These are phyloP conservation scores for Hypoxylon sp. DNA, from an alignment of 2,329 filamentous ascomycete species.

Conservation along the genomic window DNA sequence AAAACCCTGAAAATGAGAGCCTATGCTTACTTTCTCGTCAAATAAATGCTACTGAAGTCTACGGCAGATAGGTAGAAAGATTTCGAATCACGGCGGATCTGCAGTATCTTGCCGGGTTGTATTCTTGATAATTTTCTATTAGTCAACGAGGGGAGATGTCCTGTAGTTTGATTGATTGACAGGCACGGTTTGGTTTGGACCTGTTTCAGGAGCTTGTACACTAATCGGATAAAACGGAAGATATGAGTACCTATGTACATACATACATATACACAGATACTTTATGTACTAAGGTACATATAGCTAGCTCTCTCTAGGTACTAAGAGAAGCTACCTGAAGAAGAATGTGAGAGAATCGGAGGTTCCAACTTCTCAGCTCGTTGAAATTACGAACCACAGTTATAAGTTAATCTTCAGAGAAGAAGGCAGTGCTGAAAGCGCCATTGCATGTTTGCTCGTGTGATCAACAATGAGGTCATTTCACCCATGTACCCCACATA, in stretches of 20 bases:
- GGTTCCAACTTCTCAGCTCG: not conserved
- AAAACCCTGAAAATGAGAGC: no score
- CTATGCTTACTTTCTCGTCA: no score
- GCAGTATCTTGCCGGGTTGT: slow-evolving; percentile 16
- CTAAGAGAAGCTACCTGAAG: not conserved
- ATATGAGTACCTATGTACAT: not conserved
- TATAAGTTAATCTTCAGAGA: slow-evolving; percentile 6
- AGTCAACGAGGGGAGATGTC: slow-evolving; percentile 10
- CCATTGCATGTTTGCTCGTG: slow-evolving; percentile 26
- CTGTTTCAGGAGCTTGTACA: slow-evolving; percentile 26
- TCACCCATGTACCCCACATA: not conserved
- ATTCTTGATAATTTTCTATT: slow-evolving; percentile 21
- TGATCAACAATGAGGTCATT: slow-evolving; percentile 35
- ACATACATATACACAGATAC: no score
- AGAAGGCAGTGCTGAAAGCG: slow-evolving; percentile 17
- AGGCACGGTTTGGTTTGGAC: slow-evolving; percentile 22
- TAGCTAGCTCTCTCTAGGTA: no score
- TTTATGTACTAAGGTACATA: no score
- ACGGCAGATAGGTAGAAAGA: no score
- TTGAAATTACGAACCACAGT: not conserved
- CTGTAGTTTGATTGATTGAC: slow-evolving; percentile 5
- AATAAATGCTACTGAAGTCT: no score
- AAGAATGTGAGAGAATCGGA: not conserved
- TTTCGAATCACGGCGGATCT: slow-evolving; percentile 11
- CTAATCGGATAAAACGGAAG: slow-evolving; percentile 3